Percentiles rank a stretch among this genome's conserved stretches.
Evolutionary conservation across 2,329 filamentous ascomycete genomes (phyloP).

Genomic region (Colletotrichum musicola): DNA sequence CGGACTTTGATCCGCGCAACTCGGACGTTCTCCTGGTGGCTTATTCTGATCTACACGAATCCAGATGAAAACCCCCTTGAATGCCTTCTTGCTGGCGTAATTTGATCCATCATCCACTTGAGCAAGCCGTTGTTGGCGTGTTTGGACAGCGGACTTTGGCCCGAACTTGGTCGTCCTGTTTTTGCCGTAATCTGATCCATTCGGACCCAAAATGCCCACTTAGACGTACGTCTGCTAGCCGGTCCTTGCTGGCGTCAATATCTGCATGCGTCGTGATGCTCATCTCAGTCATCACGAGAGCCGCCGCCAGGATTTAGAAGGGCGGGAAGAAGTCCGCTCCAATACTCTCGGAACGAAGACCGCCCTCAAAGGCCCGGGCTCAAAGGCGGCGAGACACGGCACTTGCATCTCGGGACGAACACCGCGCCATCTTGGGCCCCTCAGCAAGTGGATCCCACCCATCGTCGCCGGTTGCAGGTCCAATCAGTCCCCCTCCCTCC

Average conservation of each 20-base stretch:
- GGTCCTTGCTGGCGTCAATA: conserved; percentile 1
- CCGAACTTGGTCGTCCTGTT: too few species aligned
- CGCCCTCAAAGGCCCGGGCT: not conserved
- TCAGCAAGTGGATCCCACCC: conserved; percentile 10
- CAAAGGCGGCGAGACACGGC: not conserved
- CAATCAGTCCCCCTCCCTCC: conserved; percentile 11
- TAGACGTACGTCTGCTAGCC: not conserved
- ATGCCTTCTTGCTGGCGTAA: not conserved
- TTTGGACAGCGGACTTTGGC: too few species aligned
- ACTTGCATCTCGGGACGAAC: conserved; percentile 18
- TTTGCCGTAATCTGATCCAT: conserved; percentile 2
- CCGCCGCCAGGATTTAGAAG: not conserved
- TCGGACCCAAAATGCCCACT: not conserved
- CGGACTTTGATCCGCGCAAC: too few species aligned
- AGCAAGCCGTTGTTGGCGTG: too few species aligned
- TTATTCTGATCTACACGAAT: too few species aligned
- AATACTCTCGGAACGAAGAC: conserved; percentile 12
- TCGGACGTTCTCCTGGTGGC: too few species aligned
- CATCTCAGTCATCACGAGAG: not conserved
- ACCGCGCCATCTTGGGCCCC: conserved; percentile 8
- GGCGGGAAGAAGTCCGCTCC: conserved; percentile 23
- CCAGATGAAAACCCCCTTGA: too few species aligned
- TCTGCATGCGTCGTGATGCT: conserved; percentile 2
- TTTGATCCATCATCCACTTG: not conserved
- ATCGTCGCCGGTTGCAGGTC: conserved; percentile 5